Evolutionary conservation across 768 basidiomycete species (phyloP).

Genomic region (Hygrophorus russula): DNA sequence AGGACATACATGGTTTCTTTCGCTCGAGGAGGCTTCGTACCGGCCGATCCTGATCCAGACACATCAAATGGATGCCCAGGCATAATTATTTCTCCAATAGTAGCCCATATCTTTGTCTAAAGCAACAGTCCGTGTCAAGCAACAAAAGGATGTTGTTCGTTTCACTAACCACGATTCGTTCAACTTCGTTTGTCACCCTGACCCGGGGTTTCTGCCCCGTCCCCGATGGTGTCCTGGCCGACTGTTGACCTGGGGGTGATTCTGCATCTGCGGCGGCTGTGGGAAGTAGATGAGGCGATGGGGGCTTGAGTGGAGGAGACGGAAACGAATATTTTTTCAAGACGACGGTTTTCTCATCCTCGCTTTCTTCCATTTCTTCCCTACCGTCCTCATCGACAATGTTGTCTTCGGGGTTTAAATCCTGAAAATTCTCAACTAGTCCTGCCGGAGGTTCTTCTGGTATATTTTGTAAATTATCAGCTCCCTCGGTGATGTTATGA

Average conservation of each 20-base stretch:
- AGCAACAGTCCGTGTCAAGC: neutral
- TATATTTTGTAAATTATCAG: too few species aligned
- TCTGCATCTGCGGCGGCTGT: neutral
- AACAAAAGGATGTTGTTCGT: neutral
- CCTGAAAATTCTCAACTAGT: neutral
- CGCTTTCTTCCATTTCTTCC: neutral
- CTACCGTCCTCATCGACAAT: neutral
- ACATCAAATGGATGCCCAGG: slow-evolving; percentile 34
- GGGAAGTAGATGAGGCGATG: neutral
- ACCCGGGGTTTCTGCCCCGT: slow-evolving; percentile 13
- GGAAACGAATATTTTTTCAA: neutral
- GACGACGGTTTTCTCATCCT: slow-evolving; percentile 4
- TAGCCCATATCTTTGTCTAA: slow-evolving; percentile 61
- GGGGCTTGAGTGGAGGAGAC: neutral
- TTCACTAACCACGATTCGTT: slow-evolving; percentile 47
- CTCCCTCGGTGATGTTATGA: neutral
- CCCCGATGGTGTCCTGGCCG: slow-evolving; percentile 1
- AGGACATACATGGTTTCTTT: slow-evolving; percentile 50
- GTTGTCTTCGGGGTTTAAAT: neutral
- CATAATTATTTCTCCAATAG: slow-evolving; percentile 53
- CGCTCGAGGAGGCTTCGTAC: slow-evolving; percentile 33
- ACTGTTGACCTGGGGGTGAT: neutral
- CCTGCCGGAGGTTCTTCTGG: neutral
- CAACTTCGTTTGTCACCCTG: slow-evolving; percentile 50
- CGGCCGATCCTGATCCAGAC: slow-evolving; percentile 15